Percentiles rank a stretch among this genome's conserved stretches.
Conservation (phyloP, 169 alveolate species). For the Eimeria tenella region DNA sequence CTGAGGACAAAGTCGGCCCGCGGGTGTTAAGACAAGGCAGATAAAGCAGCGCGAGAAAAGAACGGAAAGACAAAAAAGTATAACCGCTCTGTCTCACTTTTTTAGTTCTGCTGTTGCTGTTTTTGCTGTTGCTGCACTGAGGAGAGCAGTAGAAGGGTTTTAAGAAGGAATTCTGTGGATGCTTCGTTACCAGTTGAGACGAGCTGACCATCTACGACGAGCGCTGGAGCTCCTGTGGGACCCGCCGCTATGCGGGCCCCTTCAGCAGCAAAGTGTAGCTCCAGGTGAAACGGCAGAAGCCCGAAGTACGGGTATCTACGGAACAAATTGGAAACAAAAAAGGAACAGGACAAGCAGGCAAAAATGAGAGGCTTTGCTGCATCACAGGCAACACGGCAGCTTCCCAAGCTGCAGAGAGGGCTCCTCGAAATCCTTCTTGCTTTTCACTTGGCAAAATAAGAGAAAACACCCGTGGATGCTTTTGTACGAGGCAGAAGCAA, state of each 20-base stretch:
- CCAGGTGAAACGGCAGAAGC: conserved; percentile 49
- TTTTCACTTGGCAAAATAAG: too few species aligned
- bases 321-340: neutral
- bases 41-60: neutral
- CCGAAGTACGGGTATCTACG: conserved; percentile 60
- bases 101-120: conserved; percentile 1
- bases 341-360: too few species aligned
- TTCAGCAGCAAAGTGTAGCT: conserved; percentile 46
- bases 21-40: too few species aligned
- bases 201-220: conserved; percentile 51
- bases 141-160: conserved; percentile 54
- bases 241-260: conserved; percentile 7
- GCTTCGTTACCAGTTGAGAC: conserved; percentile 63
- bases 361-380: too few species aligned
- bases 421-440: too few species aligned
- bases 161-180: conserved; percentile 52
- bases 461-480: too few species aligned
- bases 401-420: too few species aligned
- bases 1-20: too few species aligned
- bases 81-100: neutral
- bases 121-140: conserved; percentile 61
- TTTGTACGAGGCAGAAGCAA: neutral
- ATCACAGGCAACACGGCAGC: too few species aligned
- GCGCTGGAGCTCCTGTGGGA: neutral
- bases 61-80: neutral